These are phyloP conservation scores for Candida endomychidarum DNA, from an alignment of 805 yeast species.

Conservation along the genomic window DNA sequence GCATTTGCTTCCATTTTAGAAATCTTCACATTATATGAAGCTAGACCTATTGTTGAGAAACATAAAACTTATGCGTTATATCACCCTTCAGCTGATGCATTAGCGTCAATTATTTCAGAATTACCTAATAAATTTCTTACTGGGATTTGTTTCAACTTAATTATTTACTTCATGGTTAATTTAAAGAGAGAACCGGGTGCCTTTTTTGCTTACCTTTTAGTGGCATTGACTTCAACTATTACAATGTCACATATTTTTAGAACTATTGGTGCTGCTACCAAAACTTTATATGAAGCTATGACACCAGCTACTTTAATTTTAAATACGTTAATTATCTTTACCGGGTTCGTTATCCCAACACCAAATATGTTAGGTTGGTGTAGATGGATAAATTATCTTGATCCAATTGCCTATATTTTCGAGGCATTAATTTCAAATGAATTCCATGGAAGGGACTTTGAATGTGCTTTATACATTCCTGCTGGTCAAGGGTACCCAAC, in stretches of 20 bases:
- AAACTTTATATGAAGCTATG: slow-evolving; percentile 45
- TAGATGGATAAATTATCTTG: slow-evolving; percentile 47
- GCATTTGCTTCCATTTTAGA: slow-evolving; percentile 63
- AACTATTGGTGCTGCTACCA: slow-evolving; percentile 45
- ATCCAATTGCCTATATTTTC: slow-evolving; percentile 43
- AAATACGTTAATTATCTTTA: slow-evolving; percentile 56
- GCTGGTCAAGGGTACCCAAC: slow-evolving; percentile 52
- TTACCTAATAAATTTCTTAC: slow-evolving; percentile 56
- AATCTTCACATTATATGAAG: slow-evolving; percentile 56
- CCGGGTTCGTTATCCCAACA: slow-evolving; percentile 48
- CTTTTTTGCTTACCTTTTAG: slow-evolving; percentile 38
- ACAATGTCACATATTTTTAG: slow-evolving; percentile 45
- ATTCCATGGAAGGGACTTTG: slow-evolving; percentile 55
- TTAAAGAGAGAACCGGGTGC: slow-evolving; percentile 37
- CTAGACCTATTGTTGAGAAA: slow-evolving; percentile 66
- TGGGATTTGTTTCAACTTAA: slow-evolving; percentile 31
- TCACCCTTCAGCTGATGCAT: slow-evolving; percentile 72
- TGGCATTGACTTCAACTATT: slow-evolving; percentile 32
- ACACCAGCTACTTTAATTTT: slow-evolving; percentile 47
- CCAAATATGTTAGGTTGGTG: slow-evolving; percentile 65
- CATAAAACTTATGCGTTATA: slow-evolving; percentile 73
- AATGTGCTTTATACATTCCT: slow-evolving; percentile 59
- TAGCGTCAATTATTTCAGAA: slow-evolving; percentile 60
- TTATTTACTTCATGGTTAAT: slow-evolving; percentile 51
- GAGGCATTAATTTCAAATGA: slow-evolving; percentile 69